These are phyloP conservation scores for Phialophora tarda DNA, from an alignment of 2,329 filamentous ascomycete species.

Conservation along the genomic window DNA sequence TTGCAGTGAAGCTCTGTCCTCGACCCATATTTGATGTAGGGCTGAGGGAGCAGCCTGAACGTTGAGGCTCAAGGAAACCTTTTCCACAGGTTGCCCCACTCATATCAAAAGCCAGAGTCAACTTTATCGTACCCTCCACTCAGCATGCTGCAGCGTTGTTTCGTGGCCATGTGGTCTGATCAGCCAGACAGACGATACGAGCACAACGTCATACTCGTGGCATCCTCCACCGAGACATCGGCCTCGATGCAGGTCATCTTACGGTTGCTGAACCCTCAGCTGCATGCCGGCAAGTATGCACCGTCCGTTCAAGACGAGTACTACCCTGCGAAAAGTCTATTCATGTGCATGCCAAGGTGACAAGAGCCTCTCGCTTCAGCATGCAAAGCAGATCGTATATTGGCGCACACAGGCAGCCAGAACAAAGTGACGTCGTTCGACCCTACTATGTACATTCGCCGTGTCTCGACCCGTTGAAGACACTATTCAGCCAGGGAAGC, in stretches of 20 bases:
- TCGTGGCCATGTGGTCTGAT: slow-evolving; percentile 8
- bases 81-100: not conserved
- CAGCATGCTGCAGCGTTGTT: not conserved
- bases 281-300: not conserved
- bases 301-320: not conserved
- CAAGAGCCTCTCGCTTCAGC: not conserved
- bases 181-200: not conserved
- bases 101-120: not conserved
- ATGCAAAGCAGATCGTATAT: slow-evolving; percentile 2
- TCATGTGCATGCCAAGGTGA: not conserved
- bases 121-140: not conserved
- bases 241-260: not conserved
- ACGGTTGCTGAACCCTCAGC: not conserved
- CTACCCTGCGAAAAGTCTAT: not conserved
- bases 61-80: slow-evolving; percentile 26
- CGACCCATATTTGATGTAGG: not conserved
- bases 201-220: not conserved
- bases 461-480: not conserved
- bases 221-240: too few species aligned
- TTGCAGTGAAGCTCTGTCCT: not conserved
- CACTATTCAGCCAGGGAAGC: slow-evolving; percentile 27
- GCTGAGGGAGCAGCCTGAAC: slow-evolving; percentile 25
- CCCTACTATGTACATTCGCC: not conserved
- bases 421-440: not conserved
- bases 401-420: not conserved